phyloP scores from a whole-genome alignment of 1,284 basidiomycete genomes.

The Microbotryum lychnidis-dioicae region DNA sequence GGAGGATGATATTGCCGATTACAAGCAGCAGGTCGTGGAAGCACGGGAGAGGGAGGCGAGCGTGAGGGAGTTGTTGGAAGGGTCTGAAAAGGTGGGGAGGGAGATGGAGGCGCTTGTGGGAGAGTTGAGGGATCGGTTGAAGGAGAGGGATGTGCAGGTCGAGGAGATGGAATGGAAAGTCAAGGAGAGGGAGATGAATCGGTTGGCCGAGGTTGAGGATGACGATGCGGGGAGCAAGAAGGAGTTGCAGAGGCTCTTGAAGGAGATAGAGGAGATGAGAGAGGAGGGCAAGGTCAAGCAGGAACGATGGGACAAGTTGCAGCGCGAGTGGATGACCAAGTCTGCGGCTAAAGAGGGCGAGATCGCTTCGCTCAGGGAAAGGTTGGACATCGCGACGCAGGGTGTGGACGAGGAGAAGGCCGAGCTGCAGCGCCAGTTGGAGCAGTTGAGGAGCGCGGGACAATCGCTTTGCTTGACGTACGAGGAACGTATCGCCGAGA shows the following conservation, averaged over 20 bases:
- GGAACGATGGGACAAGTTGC: slow-evolving; percentile 21
- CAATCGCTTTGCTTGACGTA: slow-evolving; percentile 64
- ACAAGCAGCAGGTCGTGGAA: slow-evolving; percentile 50
- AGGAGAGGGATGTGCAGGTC: slow-evolving; percentile 1
- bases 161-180: slow-evolving; percentile 1
- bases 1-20: slow-evolving; percentile 33
- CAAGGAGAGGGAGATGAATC: slow-evolving; percentile 3
- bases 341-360: slow-evolving; percentile 33
- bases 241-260: slow-evolving; percentile 13
- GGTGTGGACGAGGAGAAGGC: slow-evolving; percentile 42
- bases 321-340: slow-evolving; percentile 24
- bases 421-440: slow-evolving; percentile 50
- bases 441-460: slow-evolving; percentile 68
- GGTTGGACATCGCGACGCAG: slow-evolving; percentile 8
- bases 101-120: slow-evolving; percentile 28
- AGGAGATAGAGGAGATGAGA: background rate
- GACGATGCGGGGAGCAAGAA: slow-evolving; percentile 18
- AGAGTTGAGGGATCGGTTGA: slow-evolving; percentile 5
- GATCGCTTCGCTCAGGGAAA: slow-evolving; percentile 34
- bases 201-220: slow-evolving; percentile 6
- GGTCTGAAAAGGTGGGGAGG: slow-evolving; percentile 43
- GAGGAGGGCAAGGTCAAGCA: background rate
- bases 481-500: slow-evolving; percentile 68
- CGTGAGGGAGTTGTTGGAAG: slow-evolving; percentile 28
- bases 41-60: slow-evolving; percentile 43